Evolutionary conservation across 768 basidiomycete genomes (phyloP).

Genomic region (Dacryopinax spathularia): DNA sequence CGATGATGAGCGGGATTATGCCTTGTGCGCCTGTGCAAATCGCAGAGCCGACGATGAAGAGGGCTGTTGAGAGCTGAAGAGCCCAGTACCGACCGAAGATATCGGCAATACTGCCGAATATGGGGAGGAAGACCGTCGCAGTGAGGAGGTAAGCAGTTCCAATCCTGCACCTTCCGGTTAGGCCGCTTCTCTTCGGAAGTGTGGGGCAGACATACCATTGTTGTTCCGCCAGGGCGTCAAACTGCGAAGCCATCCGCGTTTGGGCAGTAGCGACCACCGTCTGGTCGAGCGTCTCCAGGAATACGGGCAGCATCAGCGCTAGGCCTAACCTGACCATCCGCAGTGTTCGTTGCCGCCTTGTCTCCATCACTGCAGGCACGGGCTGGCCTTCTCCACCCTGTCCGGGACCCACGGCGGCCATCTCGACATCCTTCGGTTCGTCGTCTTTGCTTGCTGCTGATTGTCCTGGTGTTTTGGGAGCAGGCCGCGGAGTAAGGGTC

Average conservation of each 20-base stretch:
- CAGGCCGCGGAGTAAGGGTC: no score
- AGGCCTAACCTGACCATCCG: background rate
- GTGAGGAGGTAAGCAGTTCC: conserved; percentile 39
- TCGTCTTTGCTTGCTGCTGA: no score
- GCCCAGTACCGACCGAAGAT: conserved; percentile 38
- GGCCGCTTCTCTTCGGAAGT: background rate
- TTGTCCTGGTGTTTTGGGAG: no score
- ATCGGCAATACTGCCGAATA: conserved; percentile 38
- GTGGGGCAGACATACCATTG: background rate
- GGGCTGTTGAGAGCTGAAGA: conserved; percentile 31
- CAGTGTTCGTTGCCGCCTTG: background rate
- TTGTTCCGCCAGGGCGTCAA: conserved; percentile 26
- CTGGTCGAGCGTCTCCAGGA: conserved; percentile 28
- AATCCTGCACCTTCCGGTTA: conserved; percentile 26
- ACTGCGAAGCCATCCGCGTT: conserved; percentile 32
- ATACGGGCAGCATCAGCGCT: conserved; percentile 31
- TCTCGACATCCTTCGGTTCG: no score
- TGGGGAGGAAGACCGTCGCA: conserved; percentile 39
- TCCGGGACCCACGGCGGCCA: no score
- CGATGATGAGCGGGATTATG: conserved; percentile 34
- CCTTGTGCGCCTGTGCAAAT: conserved; percentile 35
- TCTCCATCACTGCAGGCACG: no score
- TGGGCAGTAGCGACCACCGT: conserved; percentile 41
- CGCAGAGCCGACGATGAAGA: conserved; percentile 36
- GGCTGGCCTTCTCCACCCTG: no score